Percentiles rank a stretch among this genome's conserved stretches.
phyloP scores from a whole-genome alignment of 2,329 filamentous ascomycete species.

The Zymoseptoria ardabiliae region DNA sequence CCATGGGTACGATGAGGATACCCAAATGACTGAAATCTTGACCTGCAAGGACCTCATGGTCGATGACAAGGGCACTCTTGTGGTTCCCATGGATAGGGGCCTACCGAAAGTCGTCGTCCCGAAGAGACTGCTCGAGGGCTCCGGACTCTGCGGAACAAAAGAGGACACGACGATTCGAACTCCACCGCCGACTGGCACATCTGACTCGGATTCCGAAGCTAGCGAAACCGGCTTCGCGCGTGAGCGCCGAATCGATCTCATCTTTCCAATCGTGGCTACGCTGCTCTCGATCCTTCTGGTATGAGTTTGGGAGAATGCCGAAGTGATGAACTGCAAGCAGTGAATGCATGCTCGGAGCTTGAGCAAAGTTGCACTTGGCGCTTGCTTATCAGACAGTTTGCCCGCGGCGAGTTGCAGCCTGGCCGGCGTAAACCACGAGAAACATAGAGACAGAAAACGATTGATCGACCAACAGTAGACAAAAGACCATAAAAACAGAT shows the following conservation, averaged over 20 bases:
- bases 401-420: no score
- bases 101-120: conserved; percentile 31
- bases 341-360: background rate
- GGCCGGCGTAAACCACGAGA: no score
- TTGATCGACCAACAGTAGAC: background rate
- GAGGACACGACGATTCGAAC: background rate
- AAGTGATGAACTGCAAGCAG: background rate
- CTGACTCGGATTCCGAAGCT: background rate
- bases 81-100: conserved; percentile 29
- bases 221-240: background rate
- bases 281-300: background rate
- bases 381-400: background rate
- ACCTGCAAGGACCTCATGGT: conserved; percentile 27
- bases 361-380: background rate
- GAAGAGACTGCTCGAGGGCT: conserved; percentile 16
- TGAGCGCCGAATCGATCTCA: background rate
- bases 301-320: background rate
- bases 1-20: conserved; percentile 24
- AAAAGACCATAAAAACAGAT: background rate
- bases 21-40: conserved; percentile 28
- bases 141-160: conserved; percentile 20
- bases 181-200: background rate
- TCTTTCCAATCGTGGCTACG: background rate
- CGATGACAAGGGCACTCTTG: conserved; percentile 21
- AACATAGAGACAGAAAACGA: background rate